Base-by-base conservation (phyloP, 75 land plant genomes). In the Larix kaempferi region DNA sequence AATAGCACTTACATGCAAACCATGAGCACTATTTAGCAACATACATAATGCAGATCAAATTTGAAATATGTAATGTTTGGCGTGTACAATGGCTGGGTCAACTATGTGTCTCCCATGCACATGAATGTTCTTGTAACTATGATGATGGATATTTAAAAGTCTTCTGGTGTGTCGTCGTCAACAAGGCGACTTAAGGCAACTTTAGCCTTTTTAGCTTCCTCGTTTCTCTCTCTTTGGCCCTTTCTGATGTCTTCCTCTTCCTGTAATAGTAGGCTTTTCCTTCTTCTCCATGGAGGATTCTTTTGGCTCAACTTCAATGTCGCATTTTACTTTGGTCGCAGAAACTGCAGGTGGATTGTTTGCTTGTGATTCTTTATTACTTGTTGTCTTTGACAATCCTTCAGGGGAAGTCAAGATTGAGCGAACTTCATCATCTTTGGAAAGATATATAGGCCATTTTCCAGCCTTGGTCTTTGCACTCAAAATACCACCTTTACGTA, bases 401-500 rank as follows among this genome's bases (percentile, higher is more conserved):
- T 81, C 93, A 52, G 73, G 69, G 39, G 91, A 85, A 59, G 41
- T 60, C 77, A 95, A 67, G 63, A 81, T 56, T 2, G 69, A 23
- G 14, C 84, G 85, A 29, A 92, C 59, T 69, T 87, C 92, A 21
- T 91, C 97, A 82, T 75, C 86, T 29, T 63, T 80, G 23, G 89
- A 88, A 61, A 92, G 86, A 78, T 96, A 93, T 54, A 85, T 19
- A 37, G 99, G 89, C 3, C 84, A 91, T 61, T 94, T 89, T 23
- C 95, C 91, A 61, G 90, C 88, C 76, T 96, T 96, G 63, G 83
- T 94, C 81, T 84, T 82, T 11, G 87, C 78, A 56, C 58, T 71
- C 25, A 88, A 75, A 83, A 76, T 89, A 19, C 93, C 86, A 23
- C 99, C 99, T 83, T 88, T 92, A 79, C 75, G 86, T 12, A 94